Evolutionary conservation across 371 early-diverging fungal species (phyloP).

Genomic region (Rhizopus stolonifer): DNA sequence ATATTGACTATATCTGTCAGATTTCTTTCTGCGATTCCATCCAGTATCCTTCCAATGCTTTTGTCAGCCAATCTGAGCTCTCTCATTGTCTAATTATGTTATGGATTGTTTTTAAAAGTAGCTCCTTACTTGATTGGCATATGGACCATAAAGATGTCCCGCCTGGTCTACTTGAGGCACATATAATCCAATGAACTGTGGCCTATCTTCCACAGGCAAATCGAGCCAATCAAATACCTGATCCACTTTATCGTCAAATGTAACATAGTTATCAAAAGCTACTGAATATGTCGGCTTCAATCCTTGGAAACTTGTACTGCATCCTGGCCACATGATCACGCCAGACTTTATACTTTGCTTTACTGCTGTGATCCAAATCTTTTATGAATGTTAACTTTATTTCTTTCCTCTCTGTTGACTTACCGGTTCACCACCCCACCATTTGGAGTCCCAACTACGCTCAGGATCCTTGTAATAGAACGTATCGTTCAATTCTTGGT

Average conservation of each 20-base stretch:
- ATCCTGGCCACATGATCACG: constrained; percentile 92
- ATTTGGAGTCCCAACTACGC: constrained; percentile 64
- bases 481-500: constrained; percentile 69
- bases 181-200: constrained; percentile 78
- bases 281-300: constrained; percentile 66
- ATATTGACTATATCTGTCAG: constrained; percentile 77
- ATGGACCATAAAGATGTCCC: constrained; percentile 83
- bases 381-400: constrained; percentile 5
- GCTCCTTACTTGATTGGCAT: constrained; percentile 54
- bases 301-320: constrained; percentile 51
- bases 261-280: constrained; percentile 50
- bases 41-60: constrained; percentile 63
- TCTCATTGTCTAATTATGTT: constrained; percentile 30
- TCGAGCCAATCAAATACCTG: constrained; percentile 80
- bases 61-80: constrained; percentile 58
- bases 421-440: constrained; percentile 94
- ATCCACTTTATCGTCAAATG: constrained; percentile 61
- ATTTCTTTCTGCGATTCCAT: constrained; percentile 57
- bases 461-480: constrained; percentile 78
- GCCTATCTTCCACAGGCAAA: constrained; percentile 65
- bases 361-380: constrained; percentile 91
- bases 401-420: constrained; percentile 5
- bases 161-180: constrained; percentile 79
- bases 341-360: constrained; percentile 67
- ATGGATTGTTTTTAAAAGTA: not conserved